These are phyloP conservation scores for Neonectria coccinea DNA, from an alignment of 2,329 filamentous ascomycete genomes.

Conservation along the genomic window DNA sequence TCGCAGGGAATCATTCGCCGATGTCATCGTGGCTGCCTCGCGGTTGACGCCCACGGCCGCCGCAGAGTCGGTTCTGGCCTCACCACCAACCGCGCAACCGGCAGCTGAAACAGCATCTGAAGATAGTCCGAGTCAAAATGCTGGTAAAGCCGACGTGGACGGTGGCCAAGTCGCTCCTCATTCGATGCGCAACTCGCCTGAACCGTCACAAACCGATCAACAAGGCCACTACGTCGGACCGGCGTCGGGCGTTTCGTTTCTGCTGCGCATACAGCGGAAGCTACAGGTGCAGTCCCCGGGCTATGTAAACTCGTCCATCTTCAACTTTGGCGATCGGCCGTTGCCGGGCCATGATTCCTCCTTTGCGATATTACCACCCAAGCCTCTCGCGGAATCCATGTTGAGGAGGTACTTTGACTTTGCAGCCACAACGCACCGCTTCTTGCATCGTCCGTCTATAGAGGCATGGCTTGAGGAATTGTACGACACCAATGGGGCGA, in stretches of 20 bases:
- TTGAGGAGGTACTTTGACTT: constrained; percentile 66
- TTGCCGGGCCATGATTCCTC: constrained; percentile 53
- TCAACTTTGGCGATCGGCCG: constrained; percentile 62
- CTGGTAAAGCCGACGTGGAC: constrained; percentile 4
- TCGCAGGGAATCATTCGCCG: constrained; percentile 1
- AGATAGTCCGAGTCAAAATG: not conserved
- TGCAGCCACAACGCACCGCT: constrained; percentile 66
- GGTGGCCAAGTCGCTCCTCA: constrained; percentile 1
- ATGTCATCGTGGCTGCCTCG: constrained; percentile 7
- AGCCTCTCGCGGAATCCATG: constrained; percentile 48
- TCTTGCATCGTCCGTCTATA: constrained; percentile 63
- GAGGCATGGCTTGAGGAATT: constrained; percentile 59
- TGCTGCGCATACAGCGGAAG: constrained; percentile 29
- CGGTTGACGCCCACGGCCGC: not conserved
- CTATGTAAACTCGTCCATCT: constrained; percentile 56
- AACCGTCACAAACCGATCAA: constrained; percentile 29
- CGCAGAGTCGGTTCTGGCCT: constrained; percentile 3
- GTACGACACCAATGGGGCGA: constrained; percentile 46
- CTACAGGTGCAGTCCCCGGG: constrained; percentile 47
- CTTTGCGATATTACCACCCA: constrained; percentile 54
- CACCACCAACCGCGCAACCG: not conserved
- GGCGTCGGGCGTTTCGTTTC: constrained; percentile 33
- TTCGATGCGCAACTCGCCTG: constrained; percentile 38
- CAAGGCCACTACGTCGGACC: constrained; percentile 39
- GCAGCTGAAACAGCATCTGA: not conserved